A percentile compares a stretch with the other conserved stretches of the same genome.
Evolutionary conservation across 345 rosid species (phyloP).

Genomic region (Populus ilicifolia): DNA sequence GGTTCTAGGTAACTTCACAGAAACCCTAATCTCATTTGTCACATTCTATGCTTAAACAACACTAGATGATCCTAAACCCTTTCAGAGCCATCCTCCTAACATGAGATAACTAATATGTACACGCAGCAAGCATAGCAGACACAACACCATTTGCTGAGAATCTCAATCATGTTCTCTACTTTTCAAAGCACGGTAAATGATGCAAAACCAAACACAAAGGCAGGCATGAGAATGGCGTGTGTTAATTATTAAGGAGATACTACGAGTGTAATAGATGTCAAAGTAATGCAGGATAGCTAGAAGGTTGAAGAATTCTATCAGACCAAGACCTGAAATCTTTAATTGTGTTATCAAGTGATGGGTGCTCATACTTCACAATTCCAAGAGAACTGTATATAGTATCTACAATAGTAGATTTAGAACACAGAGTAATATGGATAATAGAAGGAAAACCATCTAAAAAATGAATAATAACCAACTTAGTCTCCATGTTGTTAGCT

Average conservation of each 20-base stretch:
- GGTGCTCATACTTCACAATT: background rate
- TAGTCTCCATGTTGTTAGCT: background rate
- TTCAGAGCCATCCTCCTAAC: too few species aligned
- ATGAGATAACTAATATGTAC: too few species aligned
- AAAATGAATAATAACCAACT: background rate
- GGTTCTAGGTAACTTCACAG: background rate
- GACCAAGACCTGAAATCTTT: background rate
- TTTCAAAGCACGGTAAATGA: background rate
- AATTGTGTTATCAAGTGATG: background rate
- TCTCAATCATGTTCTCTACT: background rate
- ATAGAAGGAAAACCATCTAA: background rate
- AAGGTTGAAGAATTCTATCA: background rate
- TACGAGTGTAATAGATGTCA: background rate
- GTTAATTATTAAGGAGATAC: background rate
- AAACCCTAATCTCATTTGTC: background rate
- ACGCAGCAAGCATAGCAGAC: background rate
- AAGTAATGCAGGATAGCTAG: background rate
- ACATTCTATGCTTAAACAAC: background rate
- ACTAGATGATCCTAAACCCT: background rate
- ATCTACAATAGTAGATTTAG: constrained; percentile 2
- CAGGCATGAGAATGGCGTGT: background rate
- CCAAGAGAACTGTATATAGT: background rate
- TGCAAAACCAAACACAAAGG: background rate
- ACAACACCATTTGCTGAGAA: background rate
- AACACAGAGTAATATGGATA: background rate